phyloP scores from a whole-genome alignment of 176 grass and related monocot species.

The Saccharum spontaneum region DNA sequence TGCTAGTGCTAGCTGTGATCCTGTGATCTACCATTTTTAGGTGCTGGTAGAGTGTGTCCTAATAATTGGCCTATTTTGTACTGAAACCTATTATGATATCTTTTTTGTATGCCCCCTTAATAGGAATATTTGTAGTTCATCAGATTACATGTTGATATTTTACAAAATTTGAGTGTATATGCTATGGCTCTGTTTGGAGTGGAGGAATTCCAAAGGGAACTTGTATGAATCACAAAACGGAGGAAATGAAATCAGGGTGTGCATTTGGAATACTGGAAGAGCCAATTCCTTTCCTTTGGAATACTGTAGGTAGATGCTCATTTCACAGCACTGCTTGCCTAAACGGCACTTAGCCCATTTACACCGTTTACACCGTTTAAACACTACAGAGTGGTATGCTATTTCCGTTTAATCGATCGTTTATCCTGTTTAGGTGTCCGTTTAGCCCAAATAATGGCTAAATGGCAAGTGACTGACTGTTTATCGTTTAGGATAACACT shows the following conservation, averaged over 20 bases:
- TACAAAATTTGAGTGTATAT: constrained; percentile 5
- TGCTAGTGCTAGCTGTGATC: not conserved
- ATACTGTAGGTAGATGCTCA: not conserved
- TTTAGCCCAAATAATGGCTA: not conserved
- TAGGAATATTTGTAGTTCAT: not conserved
- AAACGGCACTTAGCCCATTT: not conserved
- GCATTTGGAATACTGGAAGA: not conserved
- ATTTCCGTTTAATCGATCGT: not conserved
- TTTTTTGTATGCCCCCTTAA: not conserved
- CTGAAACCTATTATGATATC: not conserved
- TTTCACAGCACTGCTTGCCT: not conserved
- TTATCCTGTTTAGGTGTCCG: not conserved
- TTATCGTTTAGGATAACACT: not conserved
- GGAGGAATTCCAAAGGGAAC: not conserved
- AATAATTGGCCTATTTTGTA: not conserved
- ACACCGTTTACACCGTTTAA: not conserved
- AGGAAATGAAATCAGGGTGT: not conserved
- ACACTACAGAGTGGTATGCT: not conserved
- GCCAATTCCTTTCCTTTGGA: not conserved
- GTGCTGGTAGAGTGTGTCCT: not conserved
- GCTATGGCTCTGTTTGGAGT: not conserved
- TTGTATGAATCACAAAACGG: not conserved
- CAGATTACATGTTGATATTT: not conserved
- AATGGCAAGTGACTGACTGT: not conserved
- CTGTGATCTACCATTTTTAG: not conserved